Percentiles rank a stretch among this genome's conserved stretches.
phyloP scores from a whole-genome alignment of 306 rosid species.

The Prunus armeniaca region DNA sequence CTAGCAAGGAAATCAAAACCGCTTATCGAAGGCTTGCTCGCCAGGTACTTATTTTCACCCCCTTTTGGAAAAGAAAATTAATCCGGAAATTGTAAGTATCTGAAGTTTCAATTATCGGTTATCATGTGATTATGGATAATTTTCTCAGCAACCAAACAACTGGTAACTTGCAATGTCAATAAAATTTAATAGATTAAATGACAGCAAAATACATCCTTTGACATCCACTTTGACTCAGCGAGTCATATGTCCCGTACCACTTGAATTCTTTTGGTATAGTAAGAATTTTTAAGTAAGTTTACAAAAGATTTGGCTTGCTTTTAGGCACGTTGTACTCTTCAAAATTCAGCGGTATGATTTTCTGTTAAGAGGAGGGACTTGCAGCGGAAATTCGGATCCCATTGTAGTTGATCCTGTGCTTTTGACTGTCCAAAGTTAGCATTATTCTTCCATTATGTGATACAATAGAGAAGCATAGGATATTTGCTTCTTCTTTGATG shows the following conservation, averaged over 20 bases:
- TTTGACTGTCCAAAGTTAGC: not conserved
- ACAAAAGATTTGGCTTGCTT: not conserved
- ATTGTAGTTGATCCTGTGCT: not conserved
- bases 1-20: conserved; percentile 76
- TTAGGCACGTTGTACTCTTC: too few relatives aligned
- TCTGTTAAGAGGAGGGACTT: not conserved
- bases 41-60: conserved; percentile 57
- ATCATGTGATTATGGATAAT: not conserved
- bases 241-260: too few relatives aligned
- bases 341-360: not conserved
- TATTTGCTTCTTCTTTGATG: too few relatives aligned
- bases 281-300: not conserved
- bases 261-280: not conserved
- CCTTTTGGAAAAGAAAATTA: not conserved
- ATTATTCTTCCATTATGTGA: not conserved
- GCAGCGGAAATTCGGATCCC: not conserved
- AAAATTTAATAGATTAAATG: not conserved
- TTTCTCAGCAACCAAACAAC: not conserved
- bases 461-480: not conserved
- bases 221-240: not conserved
- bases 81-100: not conserved
- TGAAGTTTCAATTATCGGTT: not conserved
- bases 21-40: conserved; percentile 96
- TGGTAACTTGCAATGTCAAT: not conserved
- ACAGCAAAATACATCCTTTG: not conserved